phyloP scores from a whole-genome alignment of 2,329 filamentous ascomycete species.

The Xylaria sp. region DNA sequence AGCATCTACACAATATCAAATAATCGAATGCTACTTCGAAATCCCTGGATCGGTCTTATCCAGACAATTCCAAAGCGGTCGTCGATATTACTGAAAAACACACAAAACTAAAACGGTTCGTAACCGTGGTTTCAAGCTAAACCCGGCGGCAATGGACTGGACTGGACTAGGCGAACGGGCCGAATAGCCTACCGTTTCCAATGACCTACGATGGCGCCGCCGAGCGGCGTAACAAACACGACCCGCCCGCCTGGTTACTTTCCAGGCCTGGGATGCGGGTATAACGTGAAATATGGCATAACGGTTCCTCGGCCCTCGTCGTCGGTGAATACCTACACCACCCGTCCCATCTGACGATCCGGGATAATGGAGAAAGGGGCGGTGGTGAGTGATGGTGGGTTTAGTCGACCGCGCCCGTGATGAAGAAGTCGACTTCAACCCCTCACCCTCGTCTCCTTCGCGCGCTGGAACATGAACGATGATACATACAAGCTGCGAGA shows the following conservation, averaged over 20 bases:
- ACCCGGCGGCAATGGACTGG: slow-evolving; percentile 1
- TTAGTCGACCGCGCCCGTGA: not conserved
- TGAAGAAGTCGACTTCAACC: not conserved
- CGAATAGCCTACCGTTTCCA: slow-evolving; percentile 26
- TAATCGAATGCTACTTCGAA: not conserved
- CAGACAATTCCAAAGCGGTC: not conserved
- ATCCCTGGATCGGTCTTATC: not conserved
- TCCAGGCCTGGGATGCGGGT: not conserved
- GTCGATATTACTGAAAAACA: not conserved
- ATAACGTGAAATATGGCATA: not conserved
- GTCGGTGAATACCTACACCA: not conserved
- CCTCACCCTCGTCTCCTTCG: not conserved
- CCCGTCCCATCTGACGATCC: not conserved
- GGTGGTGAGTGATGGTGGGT: not conserved
- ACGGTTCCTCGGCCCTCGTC: slow-evolving; percentile 2
- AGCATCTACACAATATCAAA: not conserved
- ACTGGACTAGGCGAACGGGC: slow-evolving; percentile 30
- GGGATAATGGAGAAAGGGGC: not conserved
- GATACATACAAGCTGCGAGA: not conserved
- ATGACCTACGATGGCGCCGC: slow-evolving; percentile 2
- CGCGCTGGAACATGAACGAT: not conserved
- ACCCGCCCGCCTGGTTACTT: not conserved
- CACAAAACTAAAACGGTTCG: not conserved
- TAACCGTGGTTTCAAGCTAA: not conserved
- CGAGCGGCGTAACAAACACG: slow-evolving; percentile 5